Conservation (phyloP, 2,329 filamentous ascomycete genomes). For the Exophiala viscosa region DNA sequence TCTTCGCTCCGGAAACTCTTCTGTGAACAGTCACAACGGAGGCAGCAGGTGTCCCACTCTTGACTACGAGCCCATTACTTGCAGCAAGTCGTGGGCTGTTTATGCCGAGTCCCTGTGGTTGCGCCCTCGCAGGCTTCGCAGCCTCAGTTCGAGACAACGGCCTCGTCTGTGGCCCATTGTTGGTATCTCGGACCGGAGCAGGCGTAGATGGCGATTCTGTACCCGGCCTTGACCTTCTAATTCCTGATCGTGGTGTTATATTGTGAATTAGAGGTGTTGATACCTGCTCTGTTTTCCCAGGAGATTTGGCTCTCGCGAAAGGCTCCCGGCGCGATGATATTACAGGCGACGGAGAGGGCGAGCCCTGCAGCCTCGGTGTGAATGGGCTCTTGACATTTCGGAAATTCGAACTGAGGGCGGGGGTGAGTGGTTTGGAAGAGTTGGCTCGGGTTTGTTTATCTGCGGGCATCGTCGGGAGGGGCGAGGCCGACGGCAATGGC, state of each 20-base stretch:
- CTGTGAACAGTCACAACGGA: constrained; percentile 16
- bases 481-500: constrained; percentile 28
- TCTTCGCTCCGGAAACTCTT: constrained; percentile 37
- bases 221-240: constrained; percentile 64
- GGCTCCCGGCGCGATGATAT: constrained; percentile 29
- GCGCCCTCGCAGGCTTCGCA: constrained; percentile 8
- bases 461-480: constrained; percentile 43
- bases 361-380: constrained; percentile 56
- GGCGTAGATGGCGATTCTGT: constrained; percentile 62
- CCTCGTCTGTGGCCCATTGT: constrained; percentile 8
- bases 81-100: constrained; percentile 14
- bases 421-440: constrained; percentile 61
- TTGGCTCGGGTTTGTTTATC: constrained; percentile 48
- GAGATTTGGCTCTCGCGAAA: constrained; percentile 21
- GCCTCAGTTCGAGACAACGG: constrained; percentile 26
- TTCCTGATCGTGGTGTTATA: constrained; percentile 73
- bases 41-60: constrained; percentile 5
- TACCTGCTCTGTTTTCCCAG: constrained; percentile 41
- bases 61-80: constrained; percentile 13
- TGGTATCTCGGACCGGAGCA: constrained; percentile 2
- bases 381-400: constrained; percentile 54
- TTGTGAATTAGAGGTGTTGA: constrained; percentile 60
- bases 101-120: constrained; percentile 14
- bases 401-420: constrained; percentile 61
- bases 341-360: constrained; percentile 34